Base-by-base conservation (phyloP, 176 grass and related monocot genomes). In the Cymbopogon citratus region DNA sequence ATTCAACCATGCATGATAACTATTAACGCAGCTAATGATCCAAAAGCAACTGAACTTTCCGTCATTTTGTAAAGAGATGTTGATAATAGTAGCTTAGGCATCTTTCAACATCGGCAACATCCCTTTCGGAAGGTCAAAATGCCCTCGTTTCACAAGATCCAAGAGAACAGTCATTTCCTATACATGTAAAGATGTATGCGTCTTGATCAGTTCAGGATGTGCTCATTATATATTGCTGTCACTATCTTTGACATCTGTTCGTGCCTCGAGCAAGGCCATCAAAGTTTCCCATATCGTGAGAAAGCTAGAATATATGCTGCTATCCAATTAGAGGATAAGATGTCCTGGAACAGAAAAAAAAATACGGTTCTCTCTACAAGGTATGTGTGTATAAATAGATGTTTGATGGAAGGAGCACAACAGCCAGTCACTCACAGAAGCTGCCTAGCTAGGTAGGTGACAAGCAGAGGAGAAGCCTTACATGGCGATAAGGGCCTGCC, bases 401-500 rank as follows among this genome's bases (percentile, higher is more conserved):
- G 74, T 13, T 26, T 39, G 33, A 31, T 57, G 60, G 26, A 66
- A 66, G 60, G 35, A 74, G 12, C 33, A 54, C 14, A 13, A 13
- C 33, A 66, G 9, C 26, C 31, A 75, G 9, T 9, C 29, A 43
- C 23, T 18, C n/a, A 43, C 23, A 24, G 27, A 78, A 78, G 65
- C 25, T 38, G 62, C 10, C 18, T 18, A 78, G 18, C 36, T 18
- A 57, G 52, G 7, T 10, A 59, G 51, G 51, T 56, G 19, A 59
- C 54, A 59, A 56, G 7, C 15, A 69, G 77, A 85, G 77, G 41
- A 68, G 21, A 28, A 63, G 74, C 74, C 81, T 83, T 83, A 77
- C 73, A 87, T 87, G 86, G 44, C 5, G n/a, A 27, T 71, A 66
- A 78, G 74, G 73, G 45, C 6, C 19, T 83, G 23, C 27, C 80